Conservation (phyloP, 805 yeast genomes). For the Lachancea quebecensis region DNA sequence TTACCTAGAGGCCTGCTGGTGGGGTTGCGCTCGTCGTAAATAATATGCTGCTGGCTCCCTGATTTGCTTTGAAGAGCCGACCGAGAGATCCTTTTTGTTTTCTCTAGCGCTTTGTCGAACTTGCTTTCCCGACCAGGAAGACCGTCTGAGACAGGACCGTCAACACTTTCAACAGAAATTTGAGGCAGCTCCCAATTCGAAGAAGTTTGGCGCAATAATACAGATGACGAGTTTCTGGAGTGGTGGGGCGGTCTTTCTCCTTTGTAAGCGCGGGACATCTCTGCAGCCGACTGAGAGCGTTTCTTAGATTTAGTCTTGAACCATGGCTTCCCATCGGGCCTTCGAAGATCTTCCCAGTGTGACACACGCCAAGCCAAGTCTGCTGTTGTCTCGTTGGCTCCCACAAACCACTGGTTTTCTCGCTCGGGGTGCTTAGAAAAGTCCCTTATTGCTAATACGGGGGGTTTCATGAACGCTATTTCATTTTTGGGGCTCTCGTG, state of each 20-base stretch:
- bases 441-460: conserved; percentile 49
- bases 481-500: conserved; percentile 37
- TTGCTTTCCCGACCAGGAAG: conserved; percentile 13
- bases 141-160: conserved; percentile 9
- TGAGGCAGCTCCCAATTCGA: conserved; percentile 8
- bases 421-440: conserved; percentile 46
- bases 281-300: conserved; percentile 1
- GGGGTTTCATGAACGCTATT: conserved; percentile 41
- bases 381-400: conserved; percentile 47
- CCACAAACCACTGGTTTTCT: conserved; percentile 58
- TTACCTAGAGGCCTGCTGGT: not conserved
- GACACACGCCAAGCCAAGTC: conserved; percentile 48
- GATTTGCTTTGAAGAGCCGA: conserved; percentile 10
- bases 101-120: conserved; percentile 20
- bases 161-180: conserved; percentile 10
- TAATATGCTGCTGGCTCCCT: conserved; percentile 1
- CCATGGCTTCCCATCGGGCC: conserved; percentile 27
- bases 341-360: conserved; percentile 29
- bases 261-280: not conserved
- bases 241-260: conserved; percentile 1
- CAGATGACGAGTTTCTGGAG: not conserved
- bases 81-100: conserved; percentile 17
- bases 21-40: not conserved
- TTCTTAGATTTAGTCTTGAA: conserved; percentile 5
- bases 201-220: not conserved